phyloP scores from a whole-genome alignment of 169 alveolate genomes.

The Theileria parva region DNA sequence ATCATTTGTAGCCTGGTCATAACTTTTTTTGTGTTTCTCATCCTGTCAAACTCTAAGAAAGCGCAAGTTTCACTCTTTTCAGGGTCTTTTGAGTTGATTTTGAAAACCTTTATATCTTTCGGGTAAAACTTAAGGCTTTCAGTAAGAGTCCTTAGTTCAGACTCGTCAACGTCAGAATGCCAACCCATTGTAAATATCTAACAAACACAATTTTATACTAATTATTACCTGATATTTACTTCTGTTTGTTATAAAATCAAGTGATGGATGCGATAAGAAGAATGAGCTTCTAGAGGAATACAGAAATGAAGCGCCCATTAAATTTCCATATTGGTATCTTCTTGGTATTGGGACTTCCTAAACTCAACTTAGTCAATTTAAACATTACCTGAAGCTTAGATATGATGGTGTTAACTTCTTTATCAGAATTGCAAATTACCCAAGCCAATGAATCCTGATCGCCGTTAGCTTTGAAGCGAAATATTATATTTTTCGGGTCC shows the following conservation, averaged over 20 bases:
- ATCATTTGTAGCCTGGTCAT: constrained; percentile 72
- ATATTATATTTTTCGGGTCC: constrained; percentile 65
- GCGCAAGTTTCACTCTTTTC: constrained; percentile 65
- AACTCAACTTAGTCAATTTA: background rate
- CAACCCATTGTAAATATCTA: constrained; percentile 79
- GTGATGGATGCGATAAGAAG: constrained; percentile 51
- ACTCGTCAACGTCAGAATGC: constrained; percentile 74
- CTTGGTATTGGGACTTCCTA: constrained; percentile 77
- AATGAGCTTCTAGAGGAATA: constrained; percentile 70
- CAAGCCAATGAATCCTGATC: constrained; percentile 77
- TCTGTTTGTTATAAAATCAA: constrained; percentile 51
- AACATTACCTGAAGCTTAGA: constrained; percentile 67
- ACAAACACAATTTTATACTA: background rate
- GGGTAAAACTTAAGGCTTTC: constrained; percentile 76
- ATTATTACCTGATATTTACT: constrained; percentile 59
- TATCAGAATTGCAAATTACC: constrained; percentile 67
- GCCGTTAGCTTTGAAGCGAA: constrained; percentile 78
- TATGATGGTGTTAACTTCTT: constrained; percentile 69
- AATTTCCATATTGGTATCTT: constrained; percentile 69
- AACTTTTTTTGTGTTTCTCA: constrained; percentile 78
- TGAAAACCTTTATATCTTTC: constrained; percentile 61
- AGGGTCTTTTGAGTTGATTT: constrained; percentile 43
- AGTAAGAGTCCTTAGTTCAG: constrained; percentile 70
- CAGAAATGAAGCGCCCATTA: constrained; percentile 75
- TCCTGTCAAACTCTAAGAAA: constrained; percentile 75